Conservation (phyloP, 23 red algal genomes). For the Gracilaria vermiculophylla region DNA sequence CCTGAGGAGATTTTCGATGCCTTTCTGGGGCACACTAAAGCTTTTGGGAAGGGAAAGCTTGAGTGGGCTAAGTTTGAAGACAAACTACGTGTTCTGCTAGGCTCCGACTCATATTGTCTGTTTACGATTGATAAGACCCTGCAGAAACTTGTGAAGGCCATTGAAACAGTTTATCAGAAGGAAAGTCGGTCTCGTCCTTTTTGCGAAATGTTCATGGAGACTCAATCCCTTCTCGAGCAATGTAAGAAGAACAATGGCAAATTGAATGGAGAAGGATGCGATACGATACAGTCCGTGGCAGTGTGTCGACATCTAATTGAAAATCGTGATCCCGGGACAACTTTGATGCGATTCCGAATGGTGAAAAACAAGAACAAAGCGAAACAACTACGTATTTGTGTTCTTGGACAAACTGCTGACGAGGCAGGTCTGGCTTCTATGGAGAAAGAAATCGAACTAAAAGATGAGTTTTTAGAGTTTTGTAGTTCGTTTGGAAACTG, state of each 20-base stretch:
- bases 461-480: constrained; percentile 26
- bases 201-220: constrained; percentile 18
- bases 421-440: background rate
- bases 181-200: constrained; percentile 19
- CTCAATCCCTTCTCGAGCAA: background rate
- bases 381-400: background rate
- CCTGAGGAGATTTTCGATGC: constrained; percentile 30
- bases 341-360: background rate
- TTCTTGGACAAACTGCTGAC: background rate
- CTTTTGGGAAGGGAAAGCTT: constrained; percentile 55
- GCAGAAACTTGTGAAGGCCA: constrained; percentile 75
- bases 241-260: background rate
- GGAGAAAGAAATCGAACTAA: background rate
- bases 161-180: constrained; percentile 22
- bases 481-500: constrained; percentile 32
- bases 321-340: background rate
- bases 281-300: background rate
- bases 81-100: constrained; percentile 76
- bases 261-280: background rate
- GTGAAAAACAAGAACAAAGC: background rate
- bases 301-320: constrained; percentile 12
- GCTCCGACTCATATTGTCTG: constrained; percentile 81
- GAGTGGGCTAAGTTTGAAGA: constrained; percentile 90
- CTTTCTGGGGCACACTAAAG: constrained; percentile 31
- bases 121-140: constrained; percentile 92